Conservation (phyloP, 2,329 filamentous ascomycete species). For the Annulohypoxylon truncatum region DNA sequence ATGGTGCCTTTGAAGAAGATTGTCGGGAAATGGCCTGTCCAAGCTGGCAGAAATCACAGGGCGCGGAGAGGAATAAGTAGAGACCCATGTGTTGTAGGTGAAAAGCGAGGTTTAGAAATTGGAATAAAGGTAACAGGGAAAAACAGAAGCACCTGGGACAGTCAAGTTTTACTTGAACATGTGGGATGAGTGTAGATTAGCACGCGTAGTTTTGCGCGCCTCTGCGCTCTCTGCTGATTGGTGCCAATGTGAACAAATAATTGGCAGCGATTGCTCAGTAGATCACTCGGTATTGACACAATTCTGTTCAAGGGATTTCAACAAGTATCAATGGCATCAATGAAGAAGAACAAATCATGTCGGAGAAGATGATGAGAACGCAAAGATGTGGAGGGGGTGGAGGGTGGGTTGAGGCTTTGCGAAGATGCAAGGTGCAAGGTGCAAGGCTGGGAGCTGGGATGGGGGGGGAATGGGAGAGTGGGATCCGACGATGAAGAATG, state of each 20-base stretch:
- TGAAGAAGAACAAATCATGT: neutral
- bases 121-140: neutral
- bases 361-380: neutral
- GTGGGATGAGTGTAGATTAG: neutral
- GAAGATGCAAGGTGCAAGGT: slow-evolving; percentile 4
- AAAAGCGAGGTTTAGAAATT: neutral
- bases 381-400: neutral
- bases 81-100: neutral
- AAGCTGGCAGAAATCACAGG: neutral
- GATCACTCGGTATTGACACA: neutral
- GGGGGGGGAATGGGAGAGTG: neutral
- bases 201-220: neutral
- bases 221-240: neutral
- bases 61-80: neutral
- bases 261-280: neutral
- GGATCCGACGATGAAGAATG: slow-evolving; percentile 9
- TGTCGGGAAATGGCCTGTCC: neutral
- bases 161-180: neutral
- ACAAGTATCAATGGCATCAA: neutral
- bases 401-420: slow-evolving; percentile 29
- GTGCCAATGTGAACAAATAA: neutral
- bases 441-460: slow-evolving; percentile 22
- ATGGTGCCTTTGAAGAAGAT: neutral
- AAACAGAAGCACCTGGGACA: neutral
- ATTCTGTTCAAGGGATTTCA: neutral